Base-by-base conservation (phyloP, 306 rosid genomes). In the Oemleria cerasiformis region DNA sequence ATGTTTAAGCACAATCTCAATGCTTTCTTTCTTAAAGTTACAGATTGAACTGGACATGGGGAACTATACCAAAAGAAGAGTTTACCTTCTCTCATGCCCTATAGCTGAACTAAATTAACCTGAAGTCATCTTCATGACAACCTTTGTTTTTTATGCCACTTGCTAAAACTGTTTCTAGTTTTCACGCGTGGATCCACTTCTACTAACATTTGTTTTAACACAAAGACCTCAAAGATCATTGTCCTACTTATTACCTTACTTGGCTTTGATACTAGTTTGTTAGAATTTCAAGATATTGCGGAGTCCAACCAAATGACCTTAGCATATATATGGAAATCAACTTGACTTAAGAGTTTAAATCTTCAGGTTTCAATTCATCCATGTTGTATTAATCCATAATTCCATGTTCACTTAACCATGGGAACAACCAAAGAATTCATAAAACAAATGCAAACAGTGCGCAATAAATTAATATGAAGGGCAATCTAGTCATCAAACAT, bases 1-100 rank as follows among this genome's bases (percentile, higher is more conserved):
- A 64, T 43, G 70, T 43, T 44, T 20, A 44, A 41, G 13, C 54
- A 14, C 17, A 50, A 51, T 51, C 48, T 20, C 19, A 51, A 17
- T 48, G 53, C 21, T 17, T 51, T 51, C 70, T 73, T 51, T 25
- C 61, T 41, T 54, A 21, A 14, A 49, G 58, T 72, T 21, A 59
- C 7, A 47, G 36, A 15, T 44, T 13, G 38, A 60, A 48, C 12
- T 15, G 5, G 60, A 20, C 39, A 72, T 23, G 23, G 48, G 55
- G 11, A 73, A 64, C 55, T 10, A 23, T 65, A 15, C 16, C 21
- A 53, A 72, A 12, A 50, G 53, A 14, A 53, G 21, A 19, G 44
- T 63, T 73, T 50, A 43, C 20, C 7, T 41, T 56, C 49, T 21
- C 59, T 44, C 38, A 20, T 59, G 49, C 36, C 49, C 41, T 36